Conservation (phyloP, 139 green algal genomes). For the Auxenochlorella protothecoides region DNA sequence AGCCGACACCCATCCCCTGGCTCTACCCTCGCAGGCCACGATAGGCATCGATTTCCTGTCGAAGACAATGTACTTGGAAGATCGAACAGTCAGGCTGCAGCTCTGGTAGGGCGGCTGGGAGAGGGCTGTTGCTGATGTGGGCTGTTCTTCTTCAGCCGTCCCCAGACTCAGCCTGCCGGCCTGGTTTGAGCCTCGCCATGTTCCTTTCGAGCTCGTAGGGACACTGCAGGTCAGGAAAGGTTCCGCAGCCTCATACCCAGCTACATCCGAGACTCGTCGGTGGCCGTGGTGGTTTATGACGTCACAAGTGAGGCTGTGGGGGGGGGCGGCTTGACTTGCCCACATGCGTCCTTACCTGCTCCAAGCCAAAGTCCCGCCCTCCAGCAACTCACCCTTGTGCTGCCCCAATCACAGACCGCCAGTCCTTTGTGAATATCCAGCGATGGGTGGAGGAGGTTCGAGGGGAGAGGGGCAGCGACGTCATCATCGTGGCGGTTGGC, state of each 20-base stretch:
- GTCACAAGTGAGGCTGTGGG: constrained; percentile 73
- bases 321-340: background rate
- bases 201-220: constrained; percentile 39
- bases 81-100: constrained; percentile 95
- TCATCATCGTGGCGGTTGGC: constrained; percentile 97
- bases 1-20: too few species aligned
- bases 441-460: constrained; percentile 97
- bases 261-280: constrained; percentile 97
- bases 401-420: constrained; percentile 47
- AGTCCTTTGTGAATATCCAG: constrained; percentile 91
- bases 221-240: constrained; percentile 96
- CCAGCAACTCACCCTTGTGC: too few species aligned
- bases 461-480: constrained; percentile 88
- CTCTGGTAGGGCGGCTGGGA: constrained; percentile 64
- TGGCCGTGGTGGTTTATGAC: constrained; percentile 98
- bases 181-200: too few species aligned
- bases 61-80: constrained; percentile 99
- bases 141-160: too few species aligned
- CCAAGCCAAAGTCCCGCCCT: too few species aligned
- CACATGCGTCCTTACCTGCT: too few species aligned
- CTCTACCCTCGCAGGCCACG: constrained; percentile 62
- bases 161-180: too few species aligned
- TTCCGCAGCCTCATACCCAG: constrained; percentile 94
- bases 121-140: too few species aligned
- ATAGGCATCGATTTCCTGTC: constrained; percentile 99